Evolutionary conservation across 805 yeast species (phyloP), one percentile per base, ranked within the genome.

Genomic region (Yarrowia sp.): DNA sequence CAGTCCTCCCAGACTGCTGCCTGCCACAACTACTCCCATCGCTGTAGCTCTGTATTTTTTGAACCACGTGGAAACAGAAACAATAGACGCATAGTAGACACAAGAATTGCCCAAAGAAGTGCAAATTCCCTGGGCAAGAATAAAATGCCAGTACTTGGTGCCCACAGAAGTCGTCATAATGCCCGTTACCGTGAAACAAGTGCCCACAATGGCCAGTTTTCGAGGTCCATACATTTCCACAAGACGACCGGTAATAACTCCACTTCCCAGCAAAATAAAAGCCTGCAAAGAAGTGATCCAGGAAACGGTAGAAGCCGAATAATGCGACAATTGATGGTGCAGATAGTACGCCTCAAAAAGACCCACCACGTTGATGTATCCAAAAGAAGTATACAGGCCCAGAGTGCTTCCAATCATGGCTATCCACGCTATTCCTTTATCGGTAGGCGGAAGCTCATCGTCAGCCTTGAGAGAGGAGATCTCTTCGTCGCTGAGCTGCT

Each of bases 1-100:
- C 67, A 80, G 71, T 11, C 84, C 83, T 5, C 85, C 86, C 10
- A 83, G 69, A 6, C 84, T 78, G 0, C 85, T 82, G 19, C 85
- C 85, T 16, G 79, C 71, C 1, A 83, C 80, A 2, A 80, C 79
- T 10, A 81, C 69, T 1, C 83, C 81, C 22, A 77, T 72, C 10
- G 82, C 84, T 30, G 78, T 69, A 7, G 80, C 83, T 52, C 85
- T 71, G 62, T 72, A 76, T 41, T 69, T 73, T 38, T 73, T 67
- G 69, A 82, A 83, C 76, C 82, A 82, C 35, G 80, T 80, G 0
- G 82, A 71, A n/a, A 81, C 72, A 10, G 76, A 75, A 6, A 82
- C 78, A 33, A 83, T 71, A 54, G 81, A 72, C 1, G 83, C 79
- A 4, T 79, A 73, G 75, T 81, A 80, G 40, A 79, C 71, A 64